A percentile compares a stretch with the other conserved stretches of the same genome.
Evolutionary conservation across 1,284 basidiomycete species (phyloP).

Genomic region (Ustilago curta): DNA sequence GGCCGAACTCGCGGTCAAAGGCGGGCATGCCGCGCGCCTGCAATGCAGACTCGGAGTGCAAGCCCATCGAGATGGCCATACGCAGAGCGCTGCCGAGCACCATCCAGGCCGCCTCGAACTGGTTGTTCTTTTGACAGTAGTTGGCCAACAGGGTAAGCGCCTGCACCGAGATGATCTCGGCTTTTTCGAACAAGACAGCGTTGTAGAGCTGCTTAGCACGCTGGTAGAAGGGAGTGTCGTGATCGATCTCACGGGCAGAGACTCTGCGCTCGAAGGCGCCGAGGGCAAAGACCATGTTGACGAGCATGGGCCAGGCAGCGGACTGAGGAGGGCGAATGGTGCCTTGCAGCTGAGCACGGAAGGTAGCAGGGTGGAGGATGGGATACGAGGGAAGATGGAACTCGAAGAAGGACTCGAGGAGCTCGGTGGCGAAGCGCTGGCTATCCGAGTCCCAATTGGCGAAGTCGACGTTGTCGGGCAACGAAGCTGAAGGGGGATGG

Average conservation of each 20-base stretch:
- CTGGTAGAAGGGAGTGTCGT: slow-evolving; percentile 39
- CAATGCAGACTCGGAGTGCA: slow-evolving; percentile 43
- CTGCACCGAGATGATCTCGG: slow-evolving; percentile 51
- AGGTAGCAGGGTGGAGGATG: slow-evolving; percentile 49
- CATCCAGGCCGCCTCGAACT: slow-evolving; percentile 46
- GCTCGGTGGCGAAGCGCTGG: slow-evolving; percentile 33
- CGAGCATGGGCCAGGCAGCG: slow-evolving; percentile 45
- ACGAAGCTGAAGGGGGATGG: slow-evolving; percentile 6
- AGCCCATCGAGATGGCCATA: slow-evolving; percentile 53
- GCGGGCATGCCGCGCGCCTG: slow-evolving; percentile 41
- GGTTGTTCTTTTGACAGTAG: slow-evolving; percentile 55
- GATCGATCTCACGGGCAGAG: slow-evolving; percentile 32
- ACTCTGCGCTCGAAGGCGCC: slow-evolving; percentile 45
- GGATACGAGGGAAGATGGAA: slow-evolving; percentile 50
- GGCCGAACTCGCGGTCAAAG: slow-evolving; percentile 49
- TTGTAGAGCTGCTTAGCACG: slow-evolving; percentile 45
- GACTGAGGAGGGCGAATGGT: slow-evolving; percentile 33
- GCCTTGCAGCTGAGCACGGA: slow-evolving; percentile 50
- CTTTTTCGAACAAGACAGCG: slow-evolving; percentile 48
- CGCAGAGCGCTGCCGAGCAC: slow-evolving; percentile 51
- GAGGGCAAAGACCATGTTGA: slow-evolving; percentile 57
- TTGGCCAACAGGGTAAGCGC: slow-evolving; percentile 48
- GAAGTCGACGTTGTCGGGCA: slow-evolving; percentile 40
- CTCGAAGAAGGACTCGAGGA: slow-evolving; percentile 52
- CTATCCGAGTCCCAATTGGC: slow-evolving; percentile 34